Percentiles rank a stretch among this genome's conserved stretches.
These are phyloP conservation scores for Clavispora asparagi DNA, from an alignment of 805 yeast genomes.

Conservation along the genomic window DNA sequence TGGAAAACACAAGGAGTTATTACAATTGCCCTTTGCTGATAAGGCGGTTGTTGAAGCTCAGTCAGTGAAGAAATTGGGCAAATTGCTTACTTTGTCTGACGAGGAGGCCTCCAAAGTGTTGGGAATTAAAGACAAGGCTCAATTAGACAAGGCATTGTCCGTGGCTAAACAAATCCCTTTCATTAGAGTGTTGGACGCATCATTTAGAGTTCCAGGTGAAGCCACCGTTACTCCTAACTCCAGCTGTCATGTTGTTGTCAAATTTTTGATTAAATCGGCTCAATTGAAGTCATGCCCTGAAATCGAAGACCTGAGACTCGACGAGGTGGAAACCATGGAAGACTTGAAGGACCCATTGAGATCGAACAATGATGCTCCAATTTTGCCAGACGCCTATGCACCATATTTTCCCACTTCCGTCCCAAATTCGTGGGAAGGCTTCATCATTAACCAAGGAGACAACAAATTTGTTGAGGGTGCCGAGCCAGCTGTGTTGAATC, in stretches of 20 bases:
- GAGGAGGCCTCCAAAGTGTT: slow-evolving; percentile 51
- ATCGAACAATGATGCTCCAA: slow-evolving; percentile 63
- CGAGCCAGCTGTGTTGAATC: slow-evolving; percentile 48
- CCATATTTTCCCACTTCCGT: slow-evolving; percentile 67
- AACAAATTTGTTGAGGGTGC: slow-evolving; percentile 63
- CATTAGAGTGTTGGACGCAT: slow-evolving; percentile 61
- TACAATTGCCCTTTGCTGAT: slow-evolving; percentile 78
- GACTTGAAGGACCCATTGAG: slow-evolving; percentile 66
- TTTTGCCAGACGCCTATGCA: slow-evolving; percentile 57
- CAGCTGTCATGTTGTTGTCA: slow-evolving; percentile 66
- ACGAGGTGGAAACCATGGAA: slow-evolving; percentile 61
- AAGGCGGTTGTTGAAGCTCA: slow-evolving; percentile 37
- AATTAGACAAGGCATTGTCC: slow-evolving; percentile 44
- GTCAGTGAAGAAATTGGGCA: slow-evolving; percentile 60
- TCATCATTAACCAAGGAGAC: slow-evolving; percentile 70
- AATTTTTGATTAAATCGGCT: slow-evolving; percentile 72
- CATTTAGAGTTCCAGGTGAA: slow-evolving; percentile 87
- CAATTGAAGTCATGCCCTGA: slow-evolving; percentile 55
- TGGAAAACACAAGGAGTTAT: slow-evolving; percentile 53
- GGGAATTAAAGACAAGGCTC: slow-evolving; percentile 44
- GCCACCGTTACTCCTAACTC: slow-evolving; percentile 57
- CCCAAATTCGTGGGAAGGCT: slow-evolving; percentile 60
- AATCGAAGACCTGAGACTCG: slow-evolving; percentile 34
- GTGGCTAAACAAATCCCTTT: slow-evolving; percentile 66
- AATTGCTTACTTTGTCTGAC: slow-evolving; percentile 55